Base-by-base conservation (phyloP, 1,284 basidiomycete genomes). In the Cryptococcus sp. region DNA sequence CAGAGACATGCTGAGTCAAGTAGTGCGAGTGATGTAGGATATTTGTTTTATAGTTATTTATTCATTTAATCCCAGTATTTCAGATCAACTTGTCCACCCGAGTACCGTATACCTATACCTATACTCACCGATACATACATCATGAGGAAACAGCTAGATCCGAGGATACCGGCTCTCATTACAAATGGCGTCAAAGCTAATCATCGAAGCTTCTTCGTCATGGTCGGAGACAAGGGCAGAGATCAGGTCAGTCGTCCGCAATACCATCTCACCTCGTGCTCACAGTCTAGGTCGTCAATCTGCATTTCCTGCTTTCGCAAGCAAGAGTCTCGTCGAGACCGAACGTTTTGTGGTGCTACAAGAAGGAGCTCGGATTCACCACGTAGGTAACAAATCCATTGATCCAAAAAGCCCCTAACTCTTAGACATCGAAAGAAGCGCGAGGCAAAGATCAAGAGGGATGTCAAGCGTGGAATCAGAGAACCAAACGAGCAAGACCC, bases 401-500 rank as follows among this genome's bases (percentile, higher is more conserved):
- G 42, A 22, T 54, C 50, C 11, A 5, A 39, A 39, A 14, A 28
- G 5, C 36, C 16, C 16, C 24, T 39, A 68, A 69, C 53, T 64
- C 59, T 25, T 14, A 92, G 90, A 60, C 93, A 98, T 76, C 86
- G 94, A 45, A 98, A 97, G 79, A 98, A 98, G 76, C 82, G 91
- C 44, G 92, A 96, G 74, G 87, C 86, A 36, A 96, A 92, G 77
- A 91, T 96, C 65, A 97, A 94, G 75, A 80, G 89, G 53, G 91
- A 97, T 69, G 85, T 94, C 37, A 96, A 97, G 76, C 83, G 91
- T 24, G 93, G 94, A 7, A 83, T 93, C 45, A 82, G 94, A 21
- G 94, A 99, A 66, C 85, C 88, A 22, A 94, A 94, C 68, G 91
- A 98, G 54, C 91, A 94, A 71, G 85, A 91, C 71, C 94, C 96